Conservation (phyloP, 345 rosid species). For the Luvunga scandens region DNA sequence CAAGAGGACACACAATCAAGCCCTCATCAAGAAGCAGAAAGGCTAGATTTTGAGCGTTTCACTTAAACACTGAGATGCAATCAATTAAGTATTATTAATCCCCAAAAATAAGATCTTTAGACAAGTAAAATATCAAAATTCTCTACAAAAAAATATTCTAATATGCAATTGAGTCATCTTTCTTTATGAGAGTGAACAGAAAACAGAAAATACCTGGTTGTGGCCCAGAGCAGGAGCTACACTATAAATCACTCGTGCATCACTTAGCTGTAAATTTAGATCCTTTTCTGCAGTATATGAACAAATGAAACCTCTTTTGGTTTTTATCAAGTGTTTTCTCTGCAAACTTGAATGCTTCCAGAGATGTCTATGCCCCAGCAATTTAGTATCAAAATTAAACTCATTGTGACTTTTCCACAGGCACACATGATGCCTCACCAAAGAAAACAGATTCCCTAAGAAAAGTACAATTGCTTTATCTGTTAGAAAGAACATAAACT, state of each 20-base stretch:
- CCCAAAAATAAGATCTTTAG: background rate
- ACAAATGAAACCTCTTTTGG: conserved; percentile 27
- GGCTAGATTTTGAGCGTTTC: background rate
- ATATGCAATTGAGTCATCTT: background rate
- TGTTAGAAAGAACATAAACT: background rate
- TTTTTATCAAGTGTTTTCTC: conserved; percentile 17
- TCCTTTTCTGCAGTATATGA: conserved; percentile 34
- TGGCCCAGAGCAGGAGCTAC: conserved; percentile 92
- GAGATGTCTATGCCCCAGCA: conserved; percentile 1
- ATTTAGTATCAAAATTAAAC: conserved; percentile 4
- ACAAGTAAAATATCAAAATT: background rate
- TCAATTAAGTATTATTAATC: background rate
- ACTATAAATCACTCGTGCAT: conserved; percentile 63
- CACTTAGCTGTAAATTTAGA: conserved; percentile 27
- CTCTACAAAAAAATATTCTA: background rate
- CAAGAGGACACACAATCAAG: background rate
- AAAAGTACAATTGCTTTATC: background rate
- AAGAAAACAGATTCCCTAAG: conserved; percentile 20
- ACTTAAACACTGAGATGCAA: background rate
- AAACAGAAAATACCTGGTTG: conserved; percentile 51
- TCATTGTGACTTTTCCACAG: conserved; percentile 18
- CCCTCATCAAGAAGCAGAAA: background rate
- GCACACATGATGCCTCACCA: conserved; percentile 12
- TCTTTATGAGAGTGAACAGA: background rate
- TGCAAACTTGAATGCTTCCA: conserved; percentile 11